Evolutionary conservation across 176 grass and related monocot genomes (phyloP).

Genomic region (Aegilops umbellulata): DNA sequence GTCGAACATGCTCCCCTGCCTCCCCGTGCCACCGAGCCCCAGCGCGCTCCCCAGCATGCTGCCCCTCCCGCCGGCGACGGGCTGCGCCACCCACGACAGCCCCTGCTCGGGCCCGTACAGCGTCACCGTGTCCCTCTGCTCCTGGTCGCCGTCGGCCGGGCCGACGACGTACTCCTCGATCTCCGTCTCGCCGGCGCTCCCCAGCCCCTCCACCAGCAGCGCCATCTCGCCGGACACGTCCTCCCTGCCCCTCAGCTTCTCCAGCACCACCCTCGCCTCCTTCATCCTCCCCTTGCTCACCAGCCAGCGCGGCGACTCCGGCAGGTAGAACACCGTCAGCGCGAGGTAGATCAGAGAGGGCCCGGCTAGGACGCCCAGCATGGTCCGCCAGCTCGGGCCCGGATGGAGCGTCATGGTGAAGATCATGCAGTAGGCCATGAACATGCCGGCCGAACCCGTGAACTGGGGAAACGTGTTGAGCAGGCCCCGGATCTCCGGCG

Average conservation of each 20-base stretch:
- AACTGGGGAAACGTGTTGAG: constrained; percentile 94
- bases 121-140: constrained; percentile 50
- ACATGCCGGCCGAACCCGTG: constrained; percentile 83
- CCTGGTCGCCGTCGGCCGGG: constrained; percentile 25
- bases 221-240: constrained; percentile 88
- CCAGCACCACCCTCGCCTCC: constrained; percentile 57
- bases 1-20: constrained; percentile 60
- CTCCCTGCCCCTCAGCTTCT: constrained; percentile 63
- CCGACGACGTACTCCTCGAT: constrained; percentile 88
- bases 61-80: constrained; percentile 40
- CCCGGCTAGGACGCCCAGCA: constrained; percentile 69
- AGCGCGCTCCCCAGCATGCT: constrained; percentile 42
- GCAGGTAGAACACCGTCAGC: constrained; percentile 52
- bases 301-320: constrained; percentile 86
- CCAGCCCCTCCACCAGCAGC: constrained; percentile 73
- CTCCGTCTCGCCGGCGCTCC: constrained; percentile 42
- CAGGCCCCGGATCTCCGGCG: constrained; percentile 66
- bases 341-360: constrained; percentile 60
- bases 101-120: constrained; percentile 72
- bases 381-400: constrained; percentile 50
- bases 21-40: constrained; percentile 15
- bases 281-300: constrained; percentile 85
- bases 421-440: constrained; percentile 74
- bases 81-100: constrained; percentile 69
- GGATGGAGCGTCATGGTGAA: constrained; percentile 60